A percentile compares a stretch with the other conserved stretches of the same genome.
Evolutionary conservation across 2,329 filamentous ascomycete genomes (phyloP).

Genomic region (Alternaria hordeiaustralica): DNA sequence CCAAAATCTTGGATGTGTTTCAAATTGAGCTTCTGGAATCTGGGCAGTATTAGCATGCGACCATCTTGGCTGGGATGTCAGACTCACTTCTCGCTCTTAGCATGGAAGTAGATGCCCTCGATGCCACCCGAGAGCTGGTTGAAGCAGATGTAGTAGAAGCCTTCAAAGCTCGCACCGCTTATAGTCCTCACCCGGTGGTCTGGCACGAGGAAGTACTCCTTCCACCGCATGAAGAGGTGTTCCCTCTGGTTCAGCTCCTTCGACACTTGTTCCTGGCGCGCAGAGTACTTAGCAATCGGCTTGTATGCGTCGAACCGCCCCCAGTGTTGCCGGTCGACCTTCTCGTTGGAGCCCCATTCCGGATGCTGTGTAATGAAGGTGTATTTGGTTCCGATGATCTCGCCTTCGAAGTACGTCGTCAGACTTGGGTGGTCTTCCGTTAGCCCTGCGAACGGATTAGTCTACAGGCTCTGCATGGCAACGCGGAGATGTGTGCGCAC

Average conservation of each 20-base stretch:
- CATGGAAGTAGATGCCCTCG: constrained; percentile 96
- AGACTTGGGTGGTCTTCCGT: constrained; percentile 97
- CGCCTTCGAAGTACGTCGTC: constrained; percentile 97
- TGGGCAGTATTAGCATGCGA: constrained; percentile 49
- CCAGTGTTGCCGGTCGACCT: constrained; percentile 94
- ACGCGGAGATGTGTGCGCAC: constrained; percentile 55
- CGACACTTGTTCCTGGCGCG: constrained; percentile 64
- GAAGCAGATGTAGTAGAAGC: constrained; percentile 99
- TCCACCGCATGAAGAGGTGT: constrained; percentile 98
- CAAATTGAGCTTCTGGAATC: constrained; percentile 91
- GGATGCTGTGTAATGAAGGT: constrained; percentile 90
- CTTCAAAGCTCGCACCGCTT: constrained; percentile 93
- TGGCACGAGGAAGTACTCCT: constrained; percentile 95
- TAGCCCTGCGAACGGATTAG: constrained; percentile 65
- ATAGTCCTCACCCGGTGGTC: constrained; percentile 93
- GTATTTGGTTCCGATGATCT: constrained; percentile 95
- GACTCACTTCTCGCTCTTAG: constrained; percentile 93
- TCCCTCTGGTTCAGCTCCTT: constrained; percentile 79
- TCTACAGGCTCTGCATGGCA: neutral
- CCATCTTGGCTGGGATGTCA: neutral
- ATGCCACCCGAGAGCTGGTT: constrained; percentile 88
- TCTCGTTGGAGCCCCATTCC: constrained; percentile 89
- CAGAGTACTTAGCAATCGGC: constrained; percentile 71
- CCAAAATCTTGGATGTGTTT: constrained; percentile 86
- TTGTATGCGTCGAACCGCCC: constrained; percentile 86